phyloP scores from a whole-genome alignment of 1,284 basidiomycete species.

The Psilocybe mexicana region DNA sequence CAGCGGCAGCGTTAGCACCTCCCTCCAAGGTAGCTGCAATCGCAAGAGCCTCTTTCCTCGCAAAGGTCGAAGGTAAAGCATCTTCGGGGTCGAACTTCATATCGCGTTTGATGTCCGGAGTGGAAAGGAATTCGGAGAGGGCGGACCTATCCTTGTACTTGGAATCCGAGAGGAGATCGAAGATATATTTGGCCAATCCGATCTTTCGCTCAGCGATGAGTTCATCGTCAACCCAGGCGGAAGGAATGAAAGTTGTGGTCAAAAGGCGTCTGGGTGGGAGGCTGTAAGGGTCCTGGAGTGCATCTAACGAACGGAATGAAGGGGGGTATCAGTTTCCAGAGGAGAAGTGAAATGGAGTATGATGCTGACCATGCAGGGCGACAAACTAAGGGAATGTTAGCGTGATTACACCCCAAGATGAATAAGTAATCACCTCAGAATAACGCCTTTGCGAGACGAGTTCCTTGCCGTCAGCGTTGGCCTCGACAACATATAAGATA shows the following conservation, averaged over 20 bases:
- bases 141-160: slow-evolving; percentile 34
- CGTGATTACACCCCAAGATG: not conserved
- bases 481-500: slow-evolving; percentile 46
- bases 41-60: slow-evolving; percentile 40
- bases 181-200: slow-evolving; percentile 46
- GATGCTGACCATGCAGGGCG: slow-evolving; percentile 34
- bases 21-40: slow-evolving; percentile 23
- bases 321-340: slow-evolving; percentile 5
- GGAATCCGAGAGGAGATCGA: slow-evolving; percentile 35
- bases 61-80: slow-evolving; percentile 46
- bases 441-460: slow-evolving; percentile 43
- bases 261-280: slow-evolving; percentile 53
- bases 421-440: slow-evolving; percentile 42
- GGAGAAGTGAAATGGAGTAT: not conserved
- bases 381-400: slow-evolving; percentile 39
- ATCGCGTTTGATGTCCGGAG: slow-evolving; percentile 24
- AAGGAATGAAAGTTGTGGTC: slow-evolving; percentile 47
- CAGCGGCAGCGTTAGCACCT: slow-evolving; percentile 24
- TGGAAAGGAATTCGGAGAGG: slow-evolving; percentile 41
- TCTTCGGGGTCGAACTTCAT: slow-evolving; percentile 41
- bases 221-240: slow-evolving; percentile 53
- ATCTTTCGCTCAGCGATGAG: slow-evolving; percentile 54
- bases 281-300: slow-evolving; percentile 37
- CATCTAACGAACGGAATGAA: slow-evolving; percentile 23
- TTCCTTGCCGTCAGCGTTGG: slow-evolving; percentile 35